phyloP scores from a whole-genome alignment of 148 eudicot genomes.

The Persicaria tinctoria region DNA sequence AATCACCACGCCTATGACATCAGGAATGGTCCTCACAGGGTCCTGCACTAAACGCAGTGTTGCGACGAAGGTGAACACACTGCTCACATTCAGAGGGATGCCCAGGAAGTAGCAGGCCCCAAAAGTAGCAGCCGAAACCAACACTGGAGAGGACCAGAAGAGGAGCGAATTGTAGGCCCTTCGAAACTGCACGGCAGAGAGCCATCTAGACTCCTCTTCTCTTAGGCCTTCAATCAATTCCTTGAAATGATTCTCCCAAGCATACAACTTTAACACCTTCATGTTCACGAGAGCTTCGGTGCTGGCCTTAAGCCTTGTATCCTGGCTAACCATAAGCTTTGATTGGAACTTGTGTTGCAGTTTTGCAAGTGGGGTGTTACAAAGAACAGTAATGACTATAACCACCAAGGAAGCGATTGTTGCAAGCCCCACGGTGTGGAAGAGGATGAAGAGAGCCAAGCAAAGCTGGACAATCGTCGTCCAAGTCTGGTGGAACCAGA shows the following conservation, averaged over 20 bases:
- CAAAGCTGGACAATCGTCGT: constrained; percentile 64
- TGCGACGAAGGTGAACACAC: constrained; percentile 67
- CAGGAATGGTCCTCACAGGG: constrained; percentile 53
- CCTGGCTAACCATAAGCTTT: constrained; percentile 71
- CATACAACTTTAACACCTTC: constrained; percentile 76
- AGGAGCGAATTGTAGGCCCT: constrained; percentile 39
- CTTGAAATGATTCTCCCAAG: constrained; percentile 73
- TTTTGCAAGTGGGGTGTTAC: constrained; percentile 67
- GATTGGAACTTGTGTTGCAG: constrained; percentile 59
- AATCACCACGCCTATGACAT: constrained; percentile 51
- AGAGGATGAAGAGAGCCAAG: constrained; percentile 43
- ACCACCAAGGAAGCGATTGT: constrained; percentile 52
- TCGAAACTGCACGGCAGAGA: constrained; percentile 44
- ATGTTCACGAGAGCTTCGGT: constrained; percentile 74
- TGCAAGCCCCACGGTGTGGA: constrained; percentile 56
- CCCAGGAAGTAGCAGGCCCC: constrained; percentile 51
- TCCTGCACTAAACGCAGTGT: constrained; percentile 64
- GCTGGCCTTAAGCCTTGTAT: constrained; percentile 50
- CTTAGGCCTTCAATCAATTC: constrained; percentile 41
- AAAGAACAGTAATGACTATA: constrained; percentile 51
- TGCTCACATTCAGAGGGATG: constrained; percentile 53
- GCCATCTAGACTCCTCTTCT: constrained; percentile 44
- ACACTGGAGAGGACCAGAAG: constrained; percentile 60
- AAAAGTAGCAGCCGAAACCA: constrained; percentile 63
- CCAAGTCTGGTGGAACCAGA: constrained; percentile 84